Percentiles rank a stretch among this genome's conserved stretches.
Evolutionary conservation across 2,329 filamentous ascomycete species (phyloP).

Genomic region (Diaporthe helianthi): DNA sequence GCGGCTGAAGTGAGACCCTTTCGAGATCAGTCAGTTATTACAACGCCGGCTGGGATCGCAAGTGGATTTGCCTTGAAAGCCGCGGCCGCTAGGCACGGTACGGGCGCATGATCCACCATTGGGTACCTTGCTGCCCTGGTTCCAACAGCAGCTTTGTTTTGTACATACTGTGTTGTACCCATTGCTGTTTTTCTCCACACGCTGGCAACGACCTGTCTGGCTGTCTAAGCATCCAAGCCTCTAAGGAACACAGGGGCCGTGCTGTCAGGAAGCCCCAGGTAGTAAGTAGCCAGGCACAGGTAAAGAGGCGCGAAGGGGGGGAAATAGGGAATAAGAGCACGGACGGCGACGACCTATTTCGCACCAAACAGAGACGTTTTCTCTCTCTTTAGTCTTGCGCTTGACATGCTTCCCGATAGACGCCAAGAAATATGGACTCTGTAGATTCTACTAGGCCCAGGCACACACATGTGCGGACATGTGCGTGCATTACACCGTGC

Average conservation of each 20-base stretch:
- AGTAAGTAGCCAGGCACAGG: background rate
- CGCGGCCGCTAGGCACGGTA: conserved; percentile 27
- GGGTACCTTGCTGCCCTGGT: background rate
- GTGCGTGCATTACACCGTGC: conserved; percentile 23
- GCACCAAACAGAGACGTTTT: conserved; percentile 11
- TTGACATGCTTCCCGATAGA: conserved; percentile 1
- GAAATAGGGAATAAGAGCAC: conserved; percentile 15
- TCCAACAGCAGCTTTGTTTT: conserved; percentile 4
- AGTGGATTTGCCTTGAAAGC: conserved; percentile 14
- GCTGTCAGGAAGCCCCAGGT: background rate
- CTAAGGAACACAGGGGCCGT: background rate
- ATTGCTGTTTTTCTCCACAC: conserved; percentile 16
- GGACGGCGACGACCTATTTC: conserved; percentile 14
- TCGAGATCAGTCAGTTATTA: conserved; percentile 25
- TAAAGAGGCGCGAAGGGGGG: background rate
- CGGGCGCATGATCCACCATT: conserved; percentile 16
- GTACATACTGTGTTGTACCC: background rate
- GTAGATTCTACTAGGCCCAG: conserved; percentile 21
- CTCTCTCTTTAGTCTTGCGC: background rate
- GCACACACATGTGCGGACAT: conserved; percentile 20
- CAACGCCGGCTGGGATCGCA: background rate
- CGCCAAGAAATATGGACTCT: conserved; percentile 10
- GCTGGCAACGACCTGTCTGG: conserved; percentile 1
- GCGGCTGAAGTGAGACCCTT: conserved; percentile 4
- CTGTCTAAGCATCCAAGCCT: background rate